These are phyloP conservation scores for Stropharia rugosoannulata DNA, from an alignment of 768 basidiomycete genomes.

Conservation along the genomic window DNA sequence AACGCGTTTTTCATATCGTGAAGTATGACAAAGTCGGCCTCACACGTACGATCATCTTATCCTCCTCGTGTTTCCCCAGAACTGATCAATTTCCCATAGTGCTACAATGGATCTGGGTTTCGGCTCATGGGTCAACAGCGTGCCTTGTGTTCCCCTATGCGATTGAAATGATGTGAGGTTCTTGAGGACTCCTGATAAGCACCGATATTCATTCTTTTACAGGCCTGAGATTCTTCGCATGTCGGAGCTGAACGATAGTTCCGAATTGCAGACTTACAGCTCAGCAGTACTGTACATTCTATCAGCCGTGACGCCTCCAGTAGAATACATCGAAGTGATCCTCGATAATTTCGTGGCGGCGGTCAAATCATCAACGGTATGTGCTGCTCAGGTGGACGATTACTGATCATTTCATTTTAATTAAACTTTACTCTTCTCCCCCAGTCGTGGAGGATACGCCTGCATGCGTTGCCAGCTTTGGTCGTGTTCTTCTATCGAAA, in stretches of 20 bases:
- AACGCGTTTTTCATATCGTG: too few species aligned
- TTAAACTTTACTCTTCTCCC: conserved; percentile 1
- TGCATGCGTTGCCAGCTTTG: conserved; percentile 84
- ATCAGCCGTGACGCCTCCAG: conserved; percentile 76
- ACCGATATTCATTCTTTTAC: conserved; percentile 6
- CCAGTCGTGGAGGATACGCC: conserved; percentile 89
- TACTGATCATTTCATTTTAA: conserved; percentile 3
- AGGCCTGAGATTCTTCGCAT: conserved; percentile 89
- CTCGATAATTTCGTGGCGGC: conserved; percentile 63
- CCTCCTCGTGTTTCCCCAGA: neutral
- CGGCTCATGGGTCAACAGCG: conserved; percentile 73
- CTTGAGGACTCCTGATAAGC: conserved; percentile 8
- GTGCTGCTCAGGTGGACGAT: conserved; percentile 15
- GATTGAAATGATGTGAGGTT: conserved; percentile 70
- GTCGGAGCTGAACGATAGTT: conserved; percentile 86
- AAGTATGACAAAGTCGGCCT: conserved; percentile 88
- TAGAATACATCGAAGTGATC: conserved; percentile 61
- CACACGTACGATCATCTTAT: conserved; percentile 52
- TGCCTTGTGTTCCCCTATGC: conserved; percentile 76
- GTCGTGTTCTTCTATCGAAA: conserved; percentile 93
- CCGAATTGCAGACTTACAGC: conserved; percentile 80
- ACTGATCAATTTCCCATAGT: conserved; percentile 40
- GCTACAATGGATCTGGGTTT: conserved; percentile 77
- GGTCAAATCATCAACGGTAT: conserved; percentile 76
- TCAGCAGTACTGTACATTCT: conserved; percentile 79